Evolutionary conservation across 2,329 filamentous ascomycete species (phyloP).

Genomic region (Alternaria sp.): DNA sequence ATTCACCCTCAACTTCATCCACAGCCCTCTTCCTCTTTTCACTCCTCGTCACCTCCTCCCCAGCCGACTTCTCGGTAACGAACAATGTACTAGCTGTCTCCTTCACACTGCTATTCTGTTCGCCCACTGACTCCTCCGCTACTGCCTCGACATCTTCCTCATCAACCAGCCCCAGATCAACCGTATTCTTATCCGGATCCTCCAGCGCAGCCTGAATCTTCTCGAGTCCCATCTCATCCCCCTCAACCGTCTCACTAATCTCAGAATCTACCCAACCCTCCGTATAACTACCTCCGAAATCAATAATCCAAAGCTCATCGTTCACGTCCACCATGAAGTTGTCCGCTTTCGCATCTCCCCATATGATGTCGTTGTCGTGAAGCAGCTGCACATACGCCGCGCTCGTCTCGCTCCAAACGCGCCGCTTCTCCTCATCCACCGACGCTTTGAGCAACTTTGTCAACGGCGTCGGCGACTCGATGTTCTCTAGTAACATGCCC

Average conservation of each 20-base stretch:
- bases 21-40: constrained; percentile 16
- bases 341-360: constrained; percentile 43
- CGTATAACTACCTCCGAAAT: constrained; percentile 54
- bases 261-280: constrained; percentile 54
- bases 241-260: constrained; percentile 49
- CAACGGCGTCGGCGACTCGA: constrained; percentile 21
- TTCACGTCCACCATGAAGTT: constrained; percentile 53
- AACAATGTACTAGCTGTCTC: constrained; percentile 18
- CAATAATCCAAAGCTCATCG: constrained; percentile 52
- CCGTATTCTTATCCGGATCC: constrained; percentile 20
- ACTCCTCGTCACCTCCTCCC: constrained; percentile 12
- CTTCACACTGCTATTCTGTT: background rate
- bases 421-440: constrained; percentile 19
- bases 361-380: constrained; percentile 31
- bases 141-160: constrained; percentile 6
- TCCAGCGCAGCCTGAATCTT: constrained; percentile 26
- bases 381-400: constrained; percentile 20
- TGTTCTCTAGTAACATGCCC: constrained; percentile 26
- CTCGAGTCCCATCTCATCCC: constrained; percentile 48
- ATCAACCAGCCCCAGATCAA: constrained; percentile 10
- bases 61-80: constrained; percentile 10
- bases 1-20: constrained; percentile 2
- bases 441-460: constrained; percentile 24
- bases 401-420: constrained; percentile 24
- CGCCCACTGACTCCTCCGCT: background rate